Conservation (phyloP, 768 basidiomycete genomes). For the Leccinum uliginosum region DNA sequence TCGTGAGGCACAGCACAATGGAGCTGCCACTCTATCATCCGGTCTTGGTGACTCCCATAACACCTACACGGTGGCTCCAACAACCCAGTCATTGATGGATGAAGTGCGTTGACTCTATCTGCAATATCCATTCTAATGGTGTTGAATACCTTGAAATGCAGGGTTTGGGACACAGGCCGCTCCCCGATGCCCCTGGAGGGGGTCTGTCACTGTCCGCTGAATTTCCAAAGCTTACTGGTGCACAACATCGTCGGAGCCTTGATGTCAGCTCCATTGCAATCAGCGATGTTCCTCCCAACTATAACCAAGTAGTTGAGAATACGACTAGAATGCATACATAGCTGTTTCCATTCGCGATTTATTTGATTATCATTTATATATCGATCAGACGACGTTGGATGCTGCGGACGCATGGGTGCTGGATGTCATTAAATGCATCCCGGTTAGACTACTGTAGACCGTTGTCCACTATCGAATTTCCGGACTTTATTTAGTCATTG, state of each 20-base stretch:
- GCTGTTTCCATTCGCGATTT: too few species aligned
- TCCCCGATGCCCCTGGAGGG: conserved; percentile 22
- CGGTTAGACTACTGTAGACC: too few species aligned
- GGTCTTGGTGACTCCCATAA: conserved; percentile 12
- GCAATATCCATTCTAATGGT: not conserved
- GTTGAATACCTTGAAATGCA: not conserved
- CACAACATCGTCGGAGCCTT: conserved; percentile 3
- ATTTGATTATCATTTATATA: not conserved
- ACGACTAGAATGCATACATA: not conserved
- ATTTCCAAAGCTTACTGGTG: conserved; percentile 9
- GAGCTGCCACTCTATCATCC: not conserved
- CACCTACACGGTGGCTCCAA: conserved; percentile 1
- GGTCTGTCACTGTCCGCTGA: conserved; percentile 13
- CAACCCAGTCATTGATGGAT: conserved; percentile 4
- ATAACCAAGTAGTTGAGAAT: conserved; percentile 16
- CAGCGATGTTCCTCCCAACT: conserved; percentile 23
- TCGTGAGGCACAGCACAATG: not conserved
- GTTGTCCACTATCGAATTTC: too few species aligned
- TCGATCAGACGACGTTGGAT: not conserved
- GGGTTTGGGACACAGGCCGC: conserved; percentile 15
- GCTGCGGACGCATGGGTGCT: too few species aligned
- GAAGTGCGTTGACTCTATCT: conserved; percentile 12
- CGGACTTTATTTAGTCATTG: too few species aligned
- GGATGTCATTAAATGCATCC: too few species aligned
- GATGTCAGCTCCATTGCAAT: conserved; percentile 11